Percentiles rank a stretch among this genome's conserved stretches.
Conservation (phyloP, 2,329 filamentous ascomycete genomes). For the Metarhizium robertsii region DNA sequence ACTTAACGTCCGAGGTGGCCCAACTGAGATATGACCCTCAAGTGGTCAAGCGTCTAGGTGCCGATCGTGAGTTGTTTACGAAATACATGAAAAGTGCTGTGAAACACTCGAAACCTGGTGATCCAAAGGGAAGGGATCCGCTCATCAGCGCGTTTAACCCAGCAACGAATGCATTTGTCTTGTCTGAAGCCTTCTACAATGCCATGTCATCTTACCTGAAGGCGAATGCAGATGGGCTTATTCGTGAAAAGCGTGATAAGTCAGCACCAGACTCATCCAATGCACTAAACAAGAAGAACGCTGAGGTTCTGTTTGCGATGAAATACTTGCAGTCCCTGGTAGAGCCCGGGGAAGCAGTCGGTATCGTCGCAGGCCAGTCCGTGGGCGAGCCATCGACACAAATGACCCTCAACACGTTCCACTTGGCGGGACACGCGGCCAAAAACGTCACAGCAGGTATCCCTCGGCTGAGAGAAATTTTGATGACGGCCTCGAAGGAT, state of each 20-base stretch:
- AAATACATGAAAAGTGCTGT: constrained; percentile 75
- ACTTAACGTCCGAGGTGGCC: constrained; percentile 70
- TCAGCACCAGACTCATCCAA: constrained; percentile 19
- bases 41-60: constrained; percentile 33
- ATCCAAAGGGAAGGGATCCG: constrained; percentile 60
- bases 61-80: constrained; percentile 51
- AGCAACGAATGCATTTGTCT: constrained; percentile 70
- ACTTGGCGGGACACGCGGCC: constrained; percentile 94
- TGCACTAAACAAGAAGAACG: constrained; percentile 58
- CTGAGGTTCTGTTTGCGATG: constrained; percentile 75
- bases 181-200: constrained; percentile 76
- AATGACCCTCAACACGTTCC: constrained; percentile 99
- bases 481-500: constrained; percentile 88
- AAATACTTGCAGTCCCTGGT: constrained; percentile 90
- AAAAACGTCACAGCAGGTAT: constrained; percentile 99
- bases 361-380: constrained; percentile 93
- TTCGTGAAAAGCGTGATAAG: constrained; percentile 31
- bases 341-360: constrained; percentile 92
- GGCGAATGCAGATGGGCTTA: constrained; percentile 56
- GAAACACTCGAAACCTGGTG: constrained; percentile 56
- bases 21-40: constrained; percentile 59
- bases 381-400: constrained; percentile 96
- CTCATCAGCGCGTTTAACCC: constrained; percentile 65
- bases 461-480: constrained; percentile 88
- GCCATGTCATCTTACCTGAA: constrained; percentile 70